These are phyloP conservation scores for Colletotrichum karsti DNA, from an alignment of 2,329 filamentous ascomycete species.

Conservation along the genomic window DNA sequence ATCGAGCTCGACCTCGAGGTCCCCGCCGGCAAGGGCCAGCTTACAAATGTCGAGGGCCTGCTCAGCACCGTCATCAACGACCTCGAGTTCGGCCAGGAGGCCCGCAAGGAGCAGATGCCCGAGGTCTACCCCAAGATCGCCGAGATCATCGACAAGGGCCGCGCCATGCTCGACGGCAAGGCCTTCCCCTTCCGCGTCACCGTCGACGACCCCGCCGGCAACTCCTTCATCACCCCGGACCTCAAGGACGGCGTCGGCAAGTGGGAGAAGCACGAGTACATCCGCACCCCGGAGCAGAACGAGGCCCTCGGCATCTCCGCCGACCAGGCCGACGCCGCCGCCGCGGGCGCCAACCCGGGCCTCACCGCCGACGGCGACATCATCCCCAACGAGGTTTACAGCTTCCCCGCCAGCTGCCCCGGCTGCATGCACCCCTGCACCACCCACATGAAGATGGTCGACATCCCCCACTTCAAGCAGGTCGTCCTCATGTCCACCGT, in stretches of 20 bases:
- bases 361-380: conserved; percentile 76
- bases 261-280: conserved; percentile 87
- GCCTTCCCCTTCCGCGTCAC: conserved; percentile 88
- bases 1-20: conserved; percentile 95
- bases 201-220: conserved; percentile 91
- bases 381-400: conserved; percentile 90
- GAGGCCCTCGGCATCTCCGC: conserved; percentile 80
- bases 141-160: conserved; percentile 76
- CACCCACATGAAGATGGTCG: conserved; percentile 98
- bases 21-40: conserved; percentile 86
- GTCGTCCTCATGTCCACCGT: conserved; percentile 95
- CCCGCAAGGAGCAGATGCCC: conserved; percentile 78
- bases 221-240: conserved; percentile 95
- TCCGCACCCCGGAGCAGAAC: conserved; percentile 86
- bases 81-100: conserved; percentile 82
- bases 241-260: conserved; percentile 83
- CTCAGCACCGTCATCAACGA: conserved; percentile 82
- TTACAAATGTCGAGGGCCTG: conserved; percentile 93
- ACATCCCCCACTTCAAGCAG: conserved; percentile 97
- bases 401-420: conserved; percentile 90
- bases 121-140: conserved; percentile 83
- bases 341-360: conserved; percentile 55
- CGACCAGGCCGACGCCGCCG: conserved; percentile 62
- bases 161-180: conserved; percentile 79
- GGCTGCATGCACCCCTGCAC: conserved; percentile 87